Conservation (phyloP, 129 eudicot species). For the Centrapalus pauciflorus region DNA sequence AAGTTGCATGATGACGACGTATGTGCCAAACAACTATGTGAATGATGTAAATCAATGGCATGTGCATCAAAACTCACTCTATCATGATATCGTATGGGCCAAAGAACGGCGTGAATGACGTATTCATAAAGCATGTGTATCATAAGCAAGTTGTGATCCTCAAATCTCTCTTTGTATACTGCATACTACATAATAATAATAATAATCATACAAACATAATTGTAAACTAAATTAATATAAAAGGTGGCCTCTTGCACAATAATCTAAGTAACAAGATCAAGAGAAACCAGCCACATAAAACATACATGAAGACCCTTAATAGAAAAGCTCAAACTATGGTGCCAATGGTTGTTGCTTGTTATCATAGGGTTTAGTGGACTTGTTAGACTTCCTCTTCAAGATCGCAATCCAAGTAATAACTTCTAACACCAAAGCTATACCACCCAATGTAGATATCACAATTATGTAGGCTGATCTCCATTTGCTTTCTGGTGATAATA, state of each 20-base stretch:
- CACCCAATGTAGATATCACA: slow-evolving; percentile 50
- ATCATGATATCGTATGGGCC: background rate
- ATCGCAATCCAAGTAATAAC: slow-evolving; percentile 66
- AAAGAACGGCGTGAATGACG: background rate
- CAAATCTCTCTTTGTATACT: slow-evolving; percentile 3
- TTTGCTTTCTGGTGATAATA: slow-evolving; percentile 62
- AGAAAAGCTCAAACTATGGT: slow-evolving; percentile 25
- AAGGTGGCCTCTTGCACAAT: slow-evolving; percentile 11
- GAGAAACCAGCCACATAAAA: background rate
- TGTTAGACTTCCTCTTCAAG: slow-evolving; percentile 41
- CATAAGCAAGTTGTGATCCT: background rate
- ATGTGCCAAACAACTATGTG: background rate
- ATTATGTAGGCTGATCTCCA: slow-evolving; percentile 60
- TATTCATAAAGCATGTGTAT: background rate
- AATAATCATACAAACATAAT: background rate
- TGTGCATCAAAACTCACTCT: background rate
- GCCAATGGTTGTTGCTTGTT: slow-evolving; percentile 43
- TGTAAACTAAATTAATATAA: slow-evolving; percentile 1
- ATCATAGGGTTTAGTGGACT: slow-evolving; percentile 58
- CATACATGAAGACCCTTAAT: background rate
- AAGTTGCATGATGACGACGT: background rate
- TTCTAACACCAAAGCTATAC: slow-evolving; percentile 54
- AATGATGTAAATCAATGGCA: background rate
- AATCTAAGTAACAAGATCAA: slow-evolving; percentile 1
- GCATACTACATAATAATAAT: slow-evolving; percentile 9